Percentiles rank a stretch among this genome's conserved stretches.
Evolutionary conservation across 306 rosid genomes (phyloP).

Genomic region (Quercus parvula): DNA sequence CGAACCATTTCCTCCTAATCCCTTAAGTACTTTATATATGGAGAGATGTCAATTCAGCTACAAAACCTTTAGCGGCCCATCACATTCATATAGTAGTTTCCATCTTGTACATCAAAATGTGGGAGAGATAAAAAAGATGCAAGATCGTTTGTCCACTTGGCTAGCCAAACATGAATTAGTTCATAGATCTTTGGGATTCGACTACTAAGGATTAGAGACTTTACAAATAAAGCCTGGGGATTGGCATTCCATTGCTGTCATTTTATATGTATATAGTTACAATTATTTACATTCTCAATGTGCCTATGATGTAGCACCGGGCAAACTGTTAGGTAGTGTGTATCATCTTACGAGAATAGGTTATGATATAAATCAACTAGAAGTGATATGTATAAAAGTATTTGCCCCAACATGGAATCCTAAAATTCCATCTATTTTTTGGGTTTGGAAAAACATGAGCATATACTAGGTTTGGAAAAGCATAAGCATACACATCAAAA

Average conservation of each 20-base stretch:
- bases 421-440: too few relatives aligned
- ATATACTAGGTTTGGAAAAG: too few relatives aligned
- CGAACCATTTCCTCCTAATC: rapidly evolving
- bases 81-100: too few relatives aligned
- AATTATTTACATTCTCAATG: background rate
- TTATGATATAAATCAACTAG: too few relatives aligned
- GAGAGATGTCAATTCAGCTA: rapidly evolving
- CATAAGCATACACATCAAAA: too few relatives aligned
- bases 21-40: too few relatives aligned
- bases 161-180: background rate
- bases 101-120: too few relatives aligned
- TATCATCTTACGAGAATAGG: too few relatives aligned
- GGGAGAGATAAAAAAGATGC: too few relatives aligned
- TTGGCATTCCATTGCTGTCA: background rate
- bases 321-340: background rate
- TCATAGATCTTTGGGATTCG: background rate
- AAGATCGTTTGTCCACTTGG: background rate
- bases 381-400: too few relatives aligned
- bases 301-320: background rate
- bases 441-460: too few relatives aligned
- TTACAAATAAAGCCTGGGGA: background rate
- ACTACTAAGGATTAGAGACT: background rate
- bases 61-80: rapidly evolving
- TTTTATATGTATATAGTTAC: background rate
- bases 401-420: too few relatives aligned